phyloP scores from a whole-genome alignment of 2,329 filamentous ascomycete species.

The Trichoderma koningii region DNA sequence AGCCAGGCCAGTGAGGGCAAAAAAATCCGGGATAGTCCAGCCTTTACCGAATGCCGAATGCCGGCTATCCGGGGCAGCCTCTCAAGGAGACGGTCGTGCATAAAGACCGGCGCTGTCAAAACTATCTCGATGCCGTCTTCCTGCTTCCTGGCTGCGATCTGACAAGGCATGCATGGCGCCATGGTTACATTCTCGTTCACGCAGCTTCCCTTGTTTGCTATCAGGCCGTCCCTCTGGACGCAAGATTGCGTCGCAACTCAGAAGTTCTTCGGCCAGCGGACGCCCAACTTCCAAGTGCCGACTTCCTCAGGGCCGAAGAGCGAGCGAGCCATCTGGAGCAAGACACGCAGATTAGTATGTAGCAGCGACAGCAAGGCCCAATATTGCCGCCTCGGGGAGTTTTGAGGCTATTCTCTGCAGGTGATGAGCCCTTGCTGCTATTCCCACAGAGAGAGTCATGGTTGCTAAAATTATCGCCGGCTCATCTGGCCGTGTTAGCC shows the following conservation, averaged over 20 bases:
- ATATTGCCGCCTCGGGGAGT: background rate
- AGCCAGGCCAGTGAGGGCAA: background rate
- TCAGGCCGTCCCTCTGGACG: background rate
- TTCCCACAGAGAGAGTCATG: background rate
- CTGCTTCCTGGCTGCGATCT: background rate
- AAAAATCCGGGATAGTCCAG: constrained; percentile 11
- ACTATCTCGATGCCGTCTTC: constrained; percentile 3
- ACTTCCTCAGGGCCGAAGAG: background rate
- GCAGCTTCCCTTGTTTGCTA: constrained; percentile 6
- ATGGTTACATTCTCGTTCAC: constrained; percentile 18
- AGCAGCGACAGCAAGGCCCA: background rate
- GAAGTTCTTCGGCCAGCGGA: constrained; percentile 10
- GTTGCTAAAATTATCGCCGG: constrained; percentile 17
- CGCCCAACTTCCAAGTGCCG: background rate
- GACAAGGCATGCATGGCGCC: constrained; percentile 8
- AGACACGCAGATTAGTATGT: background rate
- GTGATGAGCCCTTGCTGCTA: background rate
- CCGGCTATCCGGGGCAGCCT: constrained; percentile 3
- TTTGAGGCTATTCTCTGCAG: constrained; percentile 5
- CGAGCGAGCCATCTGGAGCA: background rate
- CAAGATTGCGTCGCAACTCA: constrained; percentile 17
- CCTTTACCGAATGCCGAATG: constrained; percentile 24
- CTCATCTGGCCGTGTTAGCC: constrained; percentile 3
- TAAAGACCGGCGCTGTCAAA: background rate
- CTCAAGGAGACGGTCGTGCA: background rate